These are phyloP conservation scores for Lenzites betulinus DNA, from an alignment of 768 basidiomycete genomes.

Conservation along the genomic window DNA sequence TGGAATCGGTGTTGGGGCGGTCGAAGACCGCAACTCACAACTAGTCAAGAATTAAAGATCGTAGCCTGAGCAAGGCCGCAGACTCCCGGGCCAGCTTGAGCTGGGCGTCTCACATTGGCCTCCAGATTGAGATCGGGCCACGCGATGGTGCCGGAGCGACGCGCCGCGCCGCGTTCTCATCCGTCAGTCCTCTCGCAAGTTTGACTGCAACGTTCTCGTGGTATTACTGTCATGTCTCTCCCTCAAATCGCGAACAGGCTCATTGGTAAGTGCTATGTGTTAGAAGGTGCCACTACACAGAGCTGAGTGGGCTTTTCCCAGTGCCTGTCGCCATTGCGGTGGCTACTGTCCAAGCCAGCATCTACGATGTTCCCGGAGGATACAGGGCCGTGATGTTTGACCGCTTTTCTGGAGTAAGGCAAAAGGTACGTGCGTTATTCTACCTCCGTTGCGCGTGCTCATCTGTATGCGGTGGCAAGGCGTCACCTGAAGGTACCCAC, in stretches of 20 bases:
- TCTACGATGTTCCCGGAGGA: slow-evolving; percentile 75
- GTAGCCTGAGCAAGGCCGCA: too few relatives aligned
- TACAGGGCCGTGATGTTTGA: slow-evolving; percentile 98
- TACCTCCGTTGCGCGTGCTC: background rate
- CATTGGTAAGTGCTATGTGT: slow-evolving; percentile 40
- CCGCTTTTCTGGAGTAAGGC: slow-evolving; percentile 89
- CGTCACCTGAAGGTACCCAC: slow-evolving; percentile 92
- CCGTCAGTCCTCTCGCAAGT: background rate
- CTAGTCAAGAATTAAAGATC: too few relatives aligned
- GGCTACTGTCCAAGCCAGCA: slow-evolving; percentile 46
- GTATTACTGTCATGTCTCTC: slow-evolving; percentile 47
- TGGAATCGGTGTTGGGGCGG: too few relatives aligned
- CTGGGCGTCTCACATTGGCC: too few relatives aligned
- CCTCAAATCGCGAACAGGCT: slow-evolving; percentile 50
- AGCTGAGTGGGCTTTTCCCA: slow-evolving; percentile 42
- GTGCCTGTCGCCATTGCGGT: slow-evolving; percentile 68
- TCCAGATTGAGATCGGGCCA: background rate
- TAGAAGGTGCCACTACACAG: background rate
- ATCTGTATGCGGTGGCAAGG: slow-evolving; percentile 45
- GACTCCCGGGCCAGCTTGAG: too few relatives aligned
- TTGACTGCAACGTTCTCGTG: slow-evolving; percentile 4
- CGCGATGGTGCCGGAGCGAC: slow-evolving; percentile 18
- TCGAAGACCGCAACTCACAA: too few relatives aligned
- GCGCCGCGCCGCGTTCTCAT: background rate
- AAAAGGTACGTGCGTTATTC: slow-evolving; percentile 50